phyloP scores from a whole-genome alignment of 2,329 filamentous ascomycete genomes.

The Exophiala viscosa region DNA sequence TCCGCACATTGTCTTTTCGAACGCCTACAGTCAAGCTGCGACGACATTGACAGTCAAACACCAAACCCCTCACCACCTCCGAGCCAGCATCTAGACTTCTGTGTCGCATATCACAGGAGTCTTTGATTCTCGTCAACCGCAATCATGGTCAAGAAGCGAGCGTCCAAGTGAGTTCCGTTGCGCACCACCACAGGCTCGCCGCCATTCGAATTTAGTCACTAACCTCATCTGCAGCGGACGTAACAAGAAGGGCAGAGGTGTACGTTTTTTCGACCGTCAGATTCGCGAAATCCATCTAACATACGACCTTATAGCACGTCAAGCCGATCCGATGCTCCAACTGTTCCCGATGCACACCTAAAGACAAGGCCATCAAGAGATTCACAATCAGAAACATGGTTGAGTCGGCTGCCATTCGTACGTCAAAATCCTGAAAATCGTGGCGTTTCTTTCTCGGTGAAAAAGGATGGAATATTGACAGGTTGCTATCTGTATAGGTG shows the following conservation, averaged over 20 bases:
- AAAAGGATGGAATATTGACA: conserved; percentile 1
- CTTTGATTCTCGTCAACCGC: conserved; percentile 41
- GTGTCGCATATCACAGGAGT: conserved; percentile 11
- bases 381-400: conserved; percentile 99
- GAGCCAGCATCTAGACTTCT: conserved; percentile 13
- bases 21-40: background rate
- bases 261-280: background rate
- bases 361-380: conserved; percentile 99
- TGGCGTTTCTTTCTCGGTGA: background rate
- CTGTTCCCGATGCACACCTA: conserved; percentile 88
- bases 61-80: background rate
- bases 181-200: background rate
- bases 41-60: background rate
- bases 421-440: conserved; percentile 43
- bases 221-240: conserved; percentile 65
- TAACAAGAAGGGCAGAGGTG: conserved; percentile 83
- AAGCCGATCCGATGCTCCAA: conserved; percentile 96
- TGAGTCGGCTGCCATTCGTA: conserved; percentile 99
- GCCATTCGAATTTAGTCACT: background rate
- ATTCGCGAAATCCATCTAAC: background rate
- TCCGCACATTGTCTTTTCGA: background rate
- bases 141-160: conserved; percentile 73
- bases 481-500: conserved; percentile 59
- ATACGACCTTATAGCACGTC: conserved; percentile 67
- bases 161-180: conserved; percentile 60